Evolutionary conservation across 768 basidiomycete genomes (phyloP), one percentile per base, ranked within the genome.

Genomic region (Paxillus ammoniavirescens): DNA sequence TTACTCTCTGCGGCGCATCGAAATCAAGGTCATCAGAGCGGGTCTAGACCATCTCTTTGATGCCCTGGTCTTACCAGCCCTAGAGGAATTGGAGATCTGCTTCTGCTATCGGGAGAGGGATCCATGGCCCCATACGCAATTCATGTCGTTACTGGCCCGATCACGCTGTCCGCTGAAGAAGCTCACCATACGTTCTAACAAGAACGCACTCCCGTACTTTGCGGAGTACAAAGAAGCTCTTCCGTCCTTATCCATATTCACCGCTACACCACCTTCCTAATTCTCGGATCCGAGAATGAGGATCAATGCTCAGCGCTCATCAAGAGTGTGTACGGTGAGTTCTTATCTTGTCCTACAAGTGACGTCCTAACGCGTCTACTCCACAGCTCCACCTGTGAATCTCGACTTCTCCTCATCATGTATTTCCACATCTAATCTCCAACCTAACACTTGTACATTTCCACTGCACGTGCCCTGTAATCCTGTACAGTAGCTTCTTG

Each of bases 1-100:
- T 30, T 47, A 46, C 10, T 46, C 23, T 0, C 31, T 70, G 12
- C 62, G 49, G 28, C 64, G 62, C 42, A 48, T 70, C 41, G 68
- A 70, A n/a, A 57, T 71, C 45, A 70, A 68, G 17, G 61, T 70
- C 35, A 58, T 66, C 23, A 61, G 61, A 12, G 62, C 60, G 4
- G 64, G 66, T 26, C 58, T 70, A 6, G 62, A 54, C 30, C 18
- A 14, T 1, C 38, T 70, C 9, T 62, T 70, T 2, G 33, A 26
- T 35, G 54, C 54, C 0, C 56, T 70, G 30, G 56, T 58, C 0
- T 45, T 70, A 28, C 68, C 68, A 12, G 60, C 58, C 10, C 61
- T 70, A 23, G 65, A 70, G 17, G 70, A 71, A 26, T 57, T 70
- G 26, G 68, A 72, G 18, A 43, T 70, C 6, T 67, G 64, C 23